Conservation (phyloP, 2,329 filamentous ascomycete genomes). For the Xylaria sp. region DNA sequence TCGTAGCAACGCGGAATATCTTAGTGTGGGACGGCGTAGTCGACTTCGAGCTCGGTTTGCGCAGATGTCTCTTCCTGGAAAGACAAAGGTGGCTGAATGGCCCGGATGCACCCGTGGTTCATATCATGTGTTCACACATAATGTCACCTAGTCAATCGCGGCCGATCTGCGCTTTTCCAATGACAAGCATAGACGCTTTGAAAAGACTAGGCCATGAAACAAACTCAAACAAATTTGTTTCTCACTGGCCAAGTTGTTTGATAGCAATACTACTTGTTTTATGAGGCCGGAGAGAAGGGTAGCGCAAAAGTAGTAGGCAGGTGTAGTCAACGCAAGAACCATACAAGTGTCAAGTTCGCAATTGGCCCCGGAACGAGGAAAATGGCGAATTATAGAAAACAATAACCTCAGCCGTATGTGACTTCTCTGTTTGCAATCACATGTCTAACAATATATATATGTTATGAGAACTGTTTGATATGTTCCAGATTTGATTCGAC, state of each 20-base stretch:
- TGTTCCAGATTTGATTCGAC: not conserved
- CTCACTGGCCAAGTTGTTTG: too few relatives aligned
- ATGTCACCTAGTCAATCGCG: too few relatives aligned
- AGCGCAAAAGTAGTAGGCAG: too few relatives aligned
- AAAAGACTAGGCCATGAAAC: too few relatives aligned
- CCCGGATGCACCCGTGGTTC: not conserved
- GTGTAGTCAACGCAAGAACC: too few relatives aligned
- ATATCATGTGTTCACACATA: not conserved
- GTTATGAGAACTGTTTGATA: not conserved
- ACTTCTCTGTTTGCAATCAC: not conserved
- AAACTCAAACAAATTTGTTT: too few relatives aligned
- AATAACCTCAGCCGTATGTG: not conserved
- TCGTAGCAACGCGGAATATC: not conserved
- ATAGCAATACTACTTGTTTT: too few relatives aligned
- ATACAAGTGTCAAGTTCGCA: too few relatives aligned
- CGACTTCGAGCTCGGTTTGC: not conserved
- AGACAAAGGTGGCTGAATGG: not conserved
- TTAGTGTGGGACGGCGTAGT: not conserved
- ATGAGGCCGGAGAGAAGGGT: too few relatives aligned
- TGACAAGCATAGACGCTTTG: too few relatives aligned
- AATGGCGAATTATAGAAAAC: not conserved
- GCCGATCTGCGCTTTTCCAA: too few relatives aligned
- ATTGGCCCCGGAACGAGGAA: not conserved
- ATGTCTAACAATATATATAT: not conserved
- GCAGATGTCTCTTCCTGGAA: not conserved